phyloP scores from a whole-genome alignment of 805 yeast genomes.

The Hanseniaspora meyeri region DNA sequence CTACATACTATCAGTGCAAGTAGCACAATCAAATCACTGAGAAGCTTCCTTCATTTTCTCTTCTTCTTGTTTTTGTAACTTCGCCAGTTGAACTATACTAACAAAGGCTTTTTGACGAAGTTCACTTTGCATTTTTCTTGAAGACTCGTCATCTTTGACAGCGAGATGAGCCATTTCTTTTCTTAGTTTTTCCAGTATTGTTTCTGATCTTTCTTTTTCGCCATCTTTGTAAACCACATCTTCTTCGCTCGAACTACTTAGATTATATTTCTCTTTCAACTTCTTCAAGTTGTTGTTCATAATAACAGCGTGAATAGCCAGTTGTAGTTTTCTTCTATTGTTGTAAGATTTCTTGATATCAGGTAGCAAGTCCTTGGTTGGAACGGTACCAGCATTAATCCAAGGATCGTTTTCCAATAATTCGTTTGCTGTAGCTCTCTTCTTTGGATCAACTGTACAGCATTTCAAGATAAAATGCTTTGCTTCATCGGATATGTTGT shows the following conservation, averaged over 20 bases:
- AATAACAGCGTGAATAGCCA: conserved; percentile 73
- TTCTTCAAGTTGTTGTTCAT: conserved; percentile 67
- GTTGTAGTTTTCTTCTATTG: conserved; percentile 71
- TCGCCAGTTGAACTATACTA: conserved; percentile 58
- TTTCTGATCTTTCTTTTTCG: conserved; percentile 18
- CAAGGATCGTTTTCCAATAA: conserved; percentile 56
- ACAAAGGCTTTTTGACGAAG: conserved; percentile 48
- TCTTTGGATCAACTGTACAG: conserved; percentile 52
- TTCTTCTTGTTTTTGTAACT: conserved; percentile 40
- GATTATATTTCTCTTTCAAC: conserved; percentile 43
- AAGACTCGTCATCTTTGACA: not conserved
- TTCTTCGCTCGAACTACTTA: conserved; percentile 38
- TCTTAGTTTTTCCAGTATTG: not conserved
- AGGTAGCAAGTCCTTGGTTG: conserved; percentile 61
- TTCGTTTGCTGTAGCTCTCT: conserved; percentile 57
- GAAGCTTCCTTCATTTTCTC: conserved; percentile 16
- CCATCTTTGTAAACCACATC: conserved; percentile 27
- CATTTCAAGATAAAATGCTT: conserved; percentile 62
- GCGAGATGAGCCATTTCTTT: conserved; percentile 2
- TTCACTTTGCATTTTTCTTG: conserved; percentile 27
- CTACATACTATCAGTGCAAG: too few species aligned
- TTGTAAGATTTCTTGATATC: conserved; percentile 67
- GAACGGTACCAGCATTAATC: conserved; percentile 36
- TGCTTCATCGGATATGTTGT: conserved; percentile 65
- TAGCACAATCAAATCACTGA: too few species aligned